Evolutionary conservation across 1,284 basidiomycete genomes (phyloP).

Genomic region (Lentinula novae-zelandiae): DNA sequence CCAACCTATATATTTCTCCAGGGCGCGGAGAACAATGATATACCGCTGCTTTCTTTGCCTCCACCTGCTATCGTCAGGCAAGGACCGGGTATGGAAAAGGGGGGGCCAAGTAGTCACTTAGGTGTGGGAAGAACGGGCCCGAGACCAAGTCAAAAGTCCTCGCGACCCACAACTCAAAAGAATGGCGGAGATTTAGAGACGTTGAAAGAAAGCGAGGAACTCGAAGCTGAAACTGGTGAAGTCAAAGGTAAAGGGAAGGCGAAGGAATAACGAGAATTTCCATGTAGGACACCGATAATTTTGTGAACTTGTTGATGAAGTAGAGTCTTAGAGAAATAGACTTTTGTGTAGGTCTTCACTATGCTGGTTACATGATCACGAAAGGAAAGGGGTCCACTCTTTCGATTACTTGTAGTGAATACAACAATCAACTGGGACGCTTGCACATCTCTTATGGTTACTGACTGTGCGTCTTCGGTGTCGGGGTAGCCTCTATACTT

Average conservation of each 20-base stretch:
- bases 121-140: neutral
- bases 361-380: no score
- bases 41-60: neutral
- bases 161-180: neutral
- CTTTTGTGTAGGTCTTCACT: no score
- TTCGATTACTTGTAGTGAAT: neutral
- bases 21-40: neutral
- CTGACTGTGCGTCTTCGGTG: neutral
- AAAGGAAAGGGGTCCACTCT: no score
- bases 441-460: no score
- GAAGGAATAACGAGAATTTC: neutral
- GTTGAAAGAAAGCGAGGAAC: neutral
- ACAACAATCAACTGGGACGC: neutral
- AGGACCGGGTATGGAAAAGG: neutral
- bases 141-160: neutral
- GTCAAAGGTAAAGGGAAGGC: neutral
- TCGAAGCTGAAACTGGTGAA: neutral
- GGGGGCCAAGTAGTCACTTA: neutral
- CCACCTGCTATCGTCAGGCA: neutral
- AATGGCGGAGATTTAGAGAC: neutral
- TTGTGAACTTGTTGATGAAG: no score
- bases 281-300: no score
- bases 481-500: conserved; percentile 6
- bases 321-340: no score
- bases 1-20: neutral